Conservation (phyloP, 345 rosid species). For the Eucalyptus polyanthemos region DNA sequence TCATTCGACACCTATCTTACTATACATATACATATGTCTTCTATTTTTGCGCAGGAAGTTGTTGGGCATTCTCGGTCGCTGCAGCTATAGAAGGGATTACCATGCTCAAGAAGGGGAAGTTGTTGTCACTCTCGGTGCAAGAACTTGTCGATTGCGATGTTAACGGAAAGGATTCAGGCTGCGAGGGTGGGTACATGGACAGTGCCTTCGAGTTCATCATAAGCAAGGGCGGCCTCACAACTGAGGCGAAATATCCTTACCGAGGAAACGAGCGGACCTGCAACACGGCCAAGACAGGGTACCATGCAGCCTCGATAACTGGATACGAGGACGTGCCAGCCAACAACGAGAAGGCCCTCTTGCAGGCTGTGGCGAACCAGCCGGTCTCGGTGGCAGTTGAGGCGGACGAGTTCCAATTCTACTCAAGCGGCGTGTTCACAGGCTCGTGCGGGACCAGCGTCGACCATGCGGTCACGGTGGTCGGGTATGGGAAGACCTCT, state of each 20-base stretch:
- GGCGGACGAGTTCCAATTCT: conserved; percentile 12
- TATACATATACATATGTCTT: no score
- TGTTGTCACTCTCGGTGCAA: no score
- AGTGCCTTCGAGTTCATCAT: conserved; percentile 28
- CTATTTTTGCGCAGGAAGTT: no score
- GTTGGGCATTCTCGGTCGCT: no score
- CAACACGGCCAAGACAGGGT: background rate
- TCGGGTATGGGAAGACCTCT: conserved; percentile 38
- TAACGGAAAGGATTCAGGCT: conserved; percentile 7
- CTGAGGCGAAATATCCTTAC: conserved; percentile 29
- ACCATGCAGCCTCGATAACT: conserved; percentile 3
- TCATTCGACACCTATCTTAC: no score
- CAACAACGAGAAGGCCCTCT: conserved; percentile 31
- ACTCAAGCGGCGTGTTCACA: conserved; percentile 23
- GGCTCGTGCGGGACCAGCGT: conserved; percentile 17
- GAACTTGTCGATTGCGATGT: conserved; percentile 22
- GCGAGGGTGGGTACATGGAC: conserved; percentile 23
- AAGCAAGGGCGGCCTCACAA: conserved; percentile 25
- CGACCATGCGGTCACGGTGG: conserved; percentile 29
- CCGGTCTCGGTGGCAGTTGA: conserved; percentile 35
- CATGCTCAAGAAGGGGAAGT: no score
- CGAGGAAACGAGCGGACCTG: conserved; percentile 14
- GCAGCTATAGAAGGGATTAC: no score
- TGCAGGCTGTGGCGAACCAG: conserved; percentile 29
- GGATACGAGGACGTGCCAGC: conserved; percentile 20